Base-by-base conservation (phyloP, 495 filamentous ascomycete genomes). In the Hyaloscypha variabilis region DNA sequence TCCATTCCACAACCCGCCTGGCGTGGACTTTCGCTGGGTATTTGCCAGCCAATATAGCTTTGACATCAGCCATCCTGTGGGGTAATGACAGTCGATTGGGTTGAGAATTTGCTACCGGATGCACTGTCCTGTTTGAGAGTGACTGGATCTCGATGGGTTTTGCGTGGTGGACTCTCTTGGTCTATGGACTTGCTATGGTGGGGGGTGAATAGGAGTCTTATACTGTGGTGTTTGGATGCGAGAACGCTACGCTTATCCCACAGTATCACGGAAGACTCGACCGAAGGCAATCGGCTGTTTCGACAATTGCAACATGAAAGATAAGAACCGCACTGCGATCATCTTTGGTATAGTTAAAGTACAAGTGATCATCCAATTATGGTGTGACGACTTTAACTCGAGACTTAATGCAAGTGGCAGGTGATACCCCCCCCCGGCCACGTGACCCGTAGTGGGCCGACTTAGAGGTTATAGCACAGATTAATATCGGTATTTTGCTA, bases 11-110 rank as follows among this genome's bases (percentile, higher is more conserved):
- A n/a, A 97, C 93, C 69, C 87, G 87, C 68, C 86, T 83, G 49
- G 90, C 91, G 77, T 99, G 95, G 25, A 83, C 83, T 77, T 97
- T 98, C 50, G 92, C 96, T n/a, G 95, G 96, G 75, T 99, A 99
- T 77, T 97, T 97, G 55, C 87, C 89, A 66, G 80, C 73, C 21
- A 88, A 74, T 36, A 88, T 79, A 23, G 72, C 55, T 60, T 86
- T 69, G 30, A 73, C 34, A 36, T 63, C 60, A 21, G 58, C 67
- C 68, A 74, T 75, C 21, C 53, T 67, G 25, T 6, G 34, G 6
- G 55, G 26, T 42, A 4, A 3, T 28, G n/a, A 24, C n/a, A 19
- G 17, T 25, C n/a, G 49, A 39, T 21, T 58, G 3, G 0, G 51
- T 17, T 26, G 51, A 46, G 54, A 21, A 52, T 55, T 31, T 58